A percentile compares a stretch with the other conserved stretches of the same genome.
phyloP scores from a whole-genome alignment of 108 stramenopile species.

The Fragilariopsis cylindrus region DNA sequence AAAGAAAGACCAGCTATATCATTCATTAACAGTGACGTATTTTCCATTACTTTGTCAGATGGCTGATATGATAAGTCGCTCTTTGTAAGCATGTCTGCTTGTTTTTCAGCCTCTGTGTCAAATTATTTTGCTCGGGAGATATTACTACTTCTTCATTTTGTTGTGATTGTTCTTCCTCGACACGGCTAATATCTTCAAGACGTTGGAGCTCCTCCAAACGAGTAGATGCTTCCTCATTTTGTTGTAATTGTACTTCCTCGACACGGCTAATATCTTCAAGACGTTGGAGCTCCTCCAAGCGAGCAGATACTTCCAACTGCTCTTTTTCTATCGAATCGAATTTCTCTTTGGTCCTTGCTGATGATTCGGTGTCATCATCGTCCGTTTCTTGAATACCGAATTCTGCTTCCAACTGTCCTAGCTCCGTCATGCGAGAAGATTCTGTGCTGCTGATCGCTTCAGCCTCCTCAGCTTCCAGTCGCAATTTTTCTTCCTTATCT shows the following conservation, averaged over 20 bases:
- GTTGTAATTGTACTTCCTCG: neutral
- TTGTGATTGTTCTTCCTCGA: neutral
- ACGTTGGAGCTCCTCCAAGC: neutral
- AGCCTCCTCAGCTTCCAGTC: too few species aligned
- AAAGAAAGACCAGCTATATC: neutral
- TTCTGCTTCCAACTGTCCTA: neutral
- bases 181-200: neutral
- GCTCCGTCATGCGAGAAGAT: neutral
- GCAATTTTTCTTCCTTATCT: neutral
- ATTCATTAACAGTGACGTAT: slow-evolving; percentile 10
- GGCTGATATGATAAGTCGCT: neutral
- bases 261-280: neutral
- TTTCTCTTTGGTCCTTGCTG: neutral
- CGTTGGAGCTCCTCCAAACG: neutral
- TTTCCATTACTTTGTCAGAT: neutral
- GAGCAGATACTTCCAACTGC: slow-evolving; percentile 3
- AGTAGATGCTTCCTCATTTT: neutral
- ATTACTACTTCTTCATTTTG: neutral
- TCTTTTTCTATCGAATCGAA: slow-evolving; percentile 4
- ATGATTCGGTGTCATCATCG: neutral
- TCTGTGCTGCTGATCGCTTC: too few species aligned
- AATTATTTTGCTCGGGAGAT: neutral
- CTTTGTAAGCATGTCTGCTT: slow-evolving; percentile 8
- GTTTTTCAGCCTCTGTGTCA: neutral
- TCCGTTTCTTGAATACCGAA: neutral